Evolutionary conservation across 176 grass and related monocot species (phyloP).

Genomic region (Lolium multiflorum): DNA sequence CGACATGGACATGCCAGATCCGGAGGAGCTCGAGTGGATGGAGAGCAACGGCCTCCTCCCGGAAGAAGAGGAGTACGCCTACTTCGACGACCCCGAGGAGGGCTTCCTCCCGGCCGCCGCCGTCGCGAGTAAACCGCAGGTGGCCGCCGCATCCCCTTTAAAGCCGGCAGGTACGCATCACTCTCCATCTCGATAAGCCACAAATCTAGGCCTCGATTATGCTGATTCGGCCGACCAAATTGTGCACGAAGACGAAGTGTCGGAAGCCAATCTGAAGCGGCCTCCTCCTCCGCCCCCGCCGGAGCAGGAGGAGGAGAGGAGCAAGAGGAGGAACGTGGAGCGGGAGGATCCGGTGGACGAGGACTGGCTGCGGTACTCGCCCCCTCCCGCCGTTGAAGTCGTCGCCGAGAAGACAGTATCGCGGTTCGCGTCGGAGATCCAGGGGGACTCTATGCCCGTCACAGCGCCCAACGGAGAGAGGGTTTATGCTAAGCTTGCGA

Average conservation of each 20-base stretch:
- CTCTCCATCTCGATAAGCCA: background rate
- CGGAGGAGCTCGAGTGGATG: conserved; percentile 88
- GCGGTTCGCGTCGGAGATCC: conserved; percentile 77
- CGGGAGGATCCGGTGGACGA: conserved; percentile 39
- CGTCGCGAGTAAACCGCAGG: conserved; percentile 12
- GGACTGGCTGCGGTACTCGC: conserved; percentile 49
- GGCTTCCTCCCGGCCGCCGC: background rate
- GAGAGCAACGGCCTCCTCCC: conserved; percentile 63
- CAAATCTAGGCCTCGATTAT: background rate
- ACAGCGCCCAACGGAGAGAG: conserved; percentile 79
- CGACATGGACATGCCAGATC: conserved; percentile 80
- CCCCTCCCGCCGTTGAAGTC: conserved; percentile 35
- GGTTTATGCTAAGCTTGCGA: conserved; percentile 74
- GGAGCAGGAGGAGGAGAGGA: conserved; percentile 59
- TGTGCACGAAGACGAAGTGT: conserved; percentile 22
- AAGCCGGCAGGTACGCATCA: conserved; percentile 34
- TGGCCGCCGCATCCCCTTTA: background rate
- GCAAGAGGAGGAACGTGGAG: conserved; percentile 42
- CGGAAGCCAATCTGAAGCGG: conserved; percentile 41
- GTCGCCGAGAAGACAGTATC: conserved; percentile 63
- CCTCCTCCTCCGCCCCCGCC: conserved; percentile 47
- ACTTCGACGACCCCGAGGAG: conserved; percentile 35
- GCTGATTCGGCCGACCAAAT: conserved; percentile 25
- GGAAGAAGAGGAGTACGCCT: conserved; percentile 52
- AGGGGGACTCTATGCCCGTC: conserved; percentile 70